A percentile compares a stretch with the other conserved stretches of the same genome.
These are phyloP conservation scores for Arabidopsis lyrata DNA, from an alignment of 441 rosid species.

Conservation along the genomic window DNA sequence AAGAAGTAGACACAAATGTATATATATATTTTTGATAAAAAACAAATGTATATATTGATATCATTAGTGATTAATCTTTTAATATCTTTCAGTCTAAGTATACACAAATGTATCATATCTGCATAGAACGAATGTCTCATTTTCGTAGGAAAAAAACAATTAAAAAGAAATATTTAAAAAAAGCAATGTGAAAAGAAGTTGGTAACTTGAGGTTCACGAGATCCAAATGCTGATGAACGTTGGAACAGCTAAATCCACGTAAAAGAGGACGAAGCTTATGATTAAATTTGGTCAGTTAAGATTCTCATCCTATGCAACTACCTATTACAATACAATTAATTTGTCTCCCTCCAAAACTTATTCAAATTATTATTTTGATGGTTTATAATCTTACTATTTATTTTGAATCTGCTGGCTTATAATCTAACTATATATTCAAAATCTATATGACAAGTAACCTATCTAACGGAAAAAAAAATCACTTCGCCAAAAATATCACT, in stretches of 20 bases:
- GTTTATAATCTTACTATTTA: background rate
- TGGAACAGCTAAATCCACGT: slow-evolving; percentile 41
- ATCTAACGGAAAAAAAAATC: no score
- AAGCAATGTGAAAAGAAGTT: slow-evolving; percentile 14
- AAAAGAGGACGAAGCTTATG: slow-evolving; percentile 25
- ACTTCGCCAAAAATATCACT: no score
- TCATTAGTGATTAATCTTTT: background rate
- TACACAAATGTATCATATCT: background rate
- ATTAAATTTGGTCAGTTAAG: slow-evolving; percentile 23
- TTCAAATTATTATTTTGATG: background rate
- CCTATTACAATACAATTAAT: background rate
- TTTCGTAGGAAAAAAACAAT: background rate
- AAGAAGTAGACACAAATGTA: background rate
- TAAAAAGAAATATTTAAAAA: background rate
- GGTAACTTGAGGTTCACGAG: slow-evolving; percentile 43
- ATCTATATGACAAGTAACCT: no score
- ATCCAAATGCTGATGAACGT: slow-evolving; percentile 31
- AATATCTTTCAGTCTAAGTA: background rate
- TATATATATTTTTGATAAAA: no score
- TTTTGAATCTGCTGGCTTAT: background rate
- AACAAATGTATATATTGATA: background rate
- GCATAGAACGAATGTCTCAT: slow-evolving; percentile 16
- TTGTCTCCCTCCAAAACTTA: slow-evolving; percentile 24
- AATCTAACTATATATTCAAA: no score
- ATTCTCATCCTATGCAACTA: slow-evolving; percentile 23